Evolutionary conservation across 345 rosid species (phyloP), one percentile per base, ranked within the genome.

Genomic region (Noccaea caerulescens): DNA sequence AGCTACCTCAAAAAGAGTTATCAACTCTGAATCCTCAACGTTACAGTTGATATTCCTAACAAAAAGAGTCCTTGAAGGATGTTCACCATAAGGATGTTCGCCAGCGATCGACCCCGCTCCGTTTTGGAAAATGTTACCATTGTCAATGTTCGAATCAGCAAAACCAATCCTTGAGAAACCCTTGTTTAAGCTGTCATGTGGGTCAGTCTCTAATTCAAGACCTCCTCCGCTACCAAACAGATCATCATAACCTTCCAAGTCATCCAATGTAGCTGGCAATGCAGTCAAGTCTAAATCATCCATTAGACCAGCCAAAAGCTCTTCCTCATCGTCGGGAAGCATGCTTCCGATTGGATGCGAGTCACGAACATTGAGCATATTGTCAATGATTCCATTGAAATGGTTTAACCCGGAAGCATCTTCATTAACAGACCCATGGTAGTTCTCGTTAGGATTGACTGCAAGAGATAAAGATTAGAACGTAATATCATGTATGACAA

Each of bases 71-170:
- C 95, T 85, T 5, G 92, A 88, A 52, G 95, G 95, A 77, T 86
- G 95, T 79, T 86, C 95, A 1, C 91, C 95, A 61, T 80, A 84
- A 2, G 95, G 95, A 77, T 88, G 91, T 44, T 88, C 95, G 12
- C 92, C 90, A 69, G 85, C 85, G n/a, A 89, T 65, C 25, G 87
- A 69, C 72, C 90, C 92, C 56, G 39, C 81, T 63, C 86, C 85
- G 73, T 84, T 88, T 51, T 84, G 47, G 73, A 86, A 75, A 59
- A 71, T 47, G 51, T 62, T 81, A 9, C 84, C 82, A 27, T 81
- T 85, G 57, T 80, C 95, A 69, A 55, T 11, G 12, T 68, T 52
- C 41, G 83, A 74, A 58, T 89, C 96, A 57, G 88, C 42, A 32
- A 85, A 54, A 56, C 79, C 79, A 13, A 77, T 25, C 67, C 83